Percentiles rank a stretch among this genome's conserved stretches.
Evolutionary conservation across 768 basidiomycete genomes (phyloP).

Genomic region (Macrolepiota dolichaula): DNA sequence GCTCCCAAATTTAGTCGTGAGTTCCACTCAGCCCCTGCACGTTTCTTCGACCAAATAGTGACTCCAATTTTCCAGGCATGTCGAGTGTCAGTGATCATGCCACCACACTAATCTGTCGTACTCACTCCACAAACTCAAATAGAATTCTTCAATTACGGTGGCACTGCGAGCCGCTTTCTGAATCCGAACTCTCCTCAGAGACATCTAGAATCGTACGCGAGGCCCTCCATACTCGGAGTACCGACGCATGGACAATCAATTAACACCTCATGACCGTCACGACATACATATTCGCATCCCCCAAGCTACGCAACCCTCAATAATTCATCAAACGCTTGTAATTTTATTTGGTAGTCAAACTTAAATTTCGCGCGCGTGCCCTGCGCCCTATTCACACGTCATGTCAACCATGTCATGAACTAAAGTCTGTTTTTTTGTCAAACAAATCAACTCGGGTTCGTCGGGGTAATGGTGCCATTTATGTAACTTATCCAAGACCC

Average conservation of each 20-base stretch:
- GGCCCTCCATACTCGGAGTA: not conserved
- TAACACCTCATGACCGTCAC: not conserved
- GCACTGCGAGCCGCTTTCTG: conserved; percentile 12
- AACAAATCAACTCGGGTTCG: too few species aligned
- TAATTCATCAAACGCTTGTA: not conserved
- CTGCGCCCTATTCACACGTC: too few species aligned
- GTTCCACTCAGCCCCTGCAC: conserved; percentile 1
- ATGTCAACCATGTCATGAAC: not conserved
- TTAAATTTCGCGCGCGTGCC: too few species aligned
- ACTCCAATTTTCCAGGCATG: conserved; percentile 26
- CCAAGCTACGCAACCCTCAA: too few species aligned
- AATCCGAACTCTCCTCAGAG: conserved; percentile 4
- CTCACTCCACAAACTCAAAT: not conserved
- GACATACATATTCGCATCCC: too few species aligned
- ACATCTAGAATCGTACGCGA: conserved; percentile 12
- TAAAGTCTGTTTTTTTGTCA: too few species aligned
- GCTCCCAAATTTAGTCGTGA: conserved; percentile 33
- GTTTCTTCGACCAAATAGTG: not conserved
- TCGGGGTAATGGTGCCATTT: too few species aligned
- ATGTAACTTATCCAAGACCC: too few species aligned
- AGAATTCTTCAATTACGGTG: conserved; percentile 41
- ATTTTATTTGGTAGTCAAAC: not conserved
- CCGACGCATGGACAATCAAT: not conserved
- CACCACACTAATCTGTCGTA: not conserved
- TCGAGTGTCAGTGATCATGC: conserved; percentile 24